Base-by-base conservation (phyloP, 2,329 filamentous ascomycete genomes). In the Colletotrichum cuscutae region DNA sequence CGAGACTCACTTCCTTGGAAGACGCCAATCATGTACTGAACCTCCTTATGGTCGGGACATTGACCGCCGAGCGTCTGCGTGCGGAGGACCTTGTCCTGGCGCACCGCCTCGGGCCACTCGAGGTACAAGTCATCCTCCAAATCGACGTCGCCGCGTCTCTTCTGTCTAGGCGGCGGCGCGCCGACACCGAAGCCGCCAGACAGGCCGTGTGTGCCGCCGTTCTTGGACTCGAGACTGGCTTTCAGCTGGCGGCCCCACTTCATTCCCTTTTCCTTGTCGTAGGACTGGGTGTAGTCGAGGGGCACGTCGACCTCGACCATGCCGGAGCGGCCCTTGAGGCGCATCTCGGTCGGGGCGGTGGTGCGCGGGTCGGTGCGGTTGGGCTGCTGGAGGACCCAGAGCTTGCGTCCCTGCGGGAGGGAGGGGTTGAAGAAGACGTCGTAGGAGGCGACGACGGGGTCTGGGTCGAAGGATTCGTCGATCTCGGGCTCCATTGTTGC, bases 231-330 rank as follows among this genome's bases (percentile, higher is more conserved):
- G 79, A 86, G 86, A 70, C 85, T 91, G 71, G 89, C 86, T 66
- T 91, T 87, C 75, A 98, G 85, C 1, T 93, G 91, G 78, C 94
- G 90, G 22, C 95, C 97, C 90, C 95, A 98, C 76, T 90, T 89
- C 64, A 97, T 84, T 60, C 95, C 96, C 84, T 96, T 95, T 76
- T 90, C 89, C 76, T 92, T 89, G 84, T 98, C 95, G 86, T 98
- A 98, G 79, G 94, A 92, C 72, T 81, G 82, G 68, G 87, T 86
- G 74, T 91, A 91, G 85, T 92, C 91, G 77, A 98, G 87, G 5
- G 95, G 94, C n/a, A 98, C 89, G 81, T 99, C 97, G 65, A 98
- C 87, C 84, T 99, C 97, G 69, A 98, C 87, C 84, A 98, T 94
- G 68, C 95, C 95, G 0, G 94, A 90, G 69, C 89, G 85, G 15